Evolutionary conservation across 495 filamentous ascomycete genomes (phyloP).

Genomic region (Aspergillus wentii): DNA sequence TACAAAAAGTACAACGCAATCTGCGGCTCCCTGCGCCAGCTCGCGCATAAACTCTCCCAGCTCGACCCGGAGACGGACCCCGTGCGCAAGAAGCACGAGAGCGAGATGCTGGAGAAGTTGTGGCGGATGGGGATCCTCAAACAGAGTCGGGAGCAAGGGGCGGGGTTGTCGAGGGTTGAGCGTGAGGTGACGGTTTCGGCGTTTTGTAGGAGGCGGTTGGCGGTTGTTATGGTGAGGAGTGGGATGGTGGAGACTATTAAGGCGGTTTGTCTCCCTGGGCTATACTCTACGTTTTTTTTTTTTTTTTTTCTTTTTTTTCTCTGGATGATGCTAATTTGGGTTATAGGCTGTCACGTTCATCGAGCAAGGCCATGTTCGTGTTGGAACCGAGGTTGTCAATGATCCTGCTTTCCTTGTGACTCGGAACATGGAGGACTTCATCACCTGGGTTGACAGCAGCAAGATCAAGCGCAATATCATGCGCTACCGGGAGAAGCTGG

Average conservation of each 20-base stretch:
- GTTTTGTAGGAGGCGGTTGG: slow-evolving; percentile 73
- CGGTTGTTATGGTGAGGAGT: slow-evolving; percentile 81
- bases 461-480: slow-evolving; percentile 96
- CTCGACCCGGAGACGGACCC: slow-evolving; percentile 73
- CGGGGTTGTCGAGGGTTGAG: slow-evolving; percentile 73
- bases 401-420: slow-evolving; percentile 59
- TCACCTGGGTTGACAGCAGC: slow-evolving; percentile 92
- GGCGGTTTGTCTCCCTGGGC: slow-evolving; percentile 29
- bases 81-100: slow-evolving; percentile 72
- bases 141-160: slow-evolving; percentile 51
- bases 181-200: slow-evolving; percentile 78
- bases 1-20: slow-evolving; percentile 85
- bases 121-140: slow-evolving; percentile 84
- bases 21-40: slow-evolving; percentile 76
- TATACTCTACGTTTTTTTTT: slow-evolving; percentile 21
- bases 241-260: slow-evolving; percentile 87
- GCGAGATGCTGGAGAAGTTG: slow-evolving; percentile 80
- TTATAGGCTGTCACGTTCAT: slow-evolving; percentile 69
- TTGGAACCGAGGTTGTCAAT: slow-evolving; percentile 85
- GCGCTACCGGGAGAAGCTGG: slow-evolving; percentile 88
- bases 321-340: slow-evolving; percentile 2
- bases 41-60: slow-evolving; percentile 79
- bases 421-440: slow-evolving; percentile 89
- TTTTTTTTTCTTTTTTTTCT: slow-evolving; percentile 8
- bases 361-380: slow-evolving; percentile 92